Conservation (phyloP, 208 protist species). For the Wallacemonas sp. region DNA sequence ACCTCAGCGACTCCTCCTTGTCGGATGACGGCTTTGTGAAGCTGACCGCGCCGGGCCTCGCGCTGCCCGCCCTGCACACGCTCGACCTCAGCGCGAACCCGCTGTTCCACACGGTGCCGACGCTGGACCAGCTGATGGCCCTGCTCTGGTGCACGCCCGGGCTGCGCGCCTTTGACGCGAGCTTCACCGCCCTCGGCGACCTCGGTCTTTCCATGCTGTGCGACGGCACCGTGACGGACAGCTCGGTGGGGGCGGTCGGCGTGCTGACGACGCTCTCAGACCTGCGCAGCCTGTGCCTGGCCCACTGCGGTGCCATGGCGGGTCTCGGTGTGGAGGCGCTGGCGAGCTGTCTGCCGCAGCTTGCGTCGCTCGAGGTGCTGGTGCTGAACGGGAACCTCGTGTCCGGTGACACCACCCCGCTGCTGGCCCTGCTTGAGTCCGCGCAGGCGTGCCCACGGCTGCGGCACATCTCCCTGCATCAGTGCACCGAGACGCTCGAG, state of each 20-base stretch:
- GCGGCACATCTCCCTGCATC: slow-evolving; percentile 6
- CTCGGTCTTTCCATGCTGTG: slow-evolving; percentile 67
- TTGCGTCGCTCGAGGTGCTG: slow-evolving; percentile 41
- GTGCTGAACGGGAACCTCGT: slow-evolving; percentile 55
- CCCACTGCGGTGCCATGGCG: slow-evolving; percentile 39
- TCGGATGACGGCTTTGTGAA: slow-evolving; percentile 34
- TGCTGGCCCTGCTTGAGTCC: neutral
- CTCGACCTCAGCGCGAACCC: slow-evolving; percentile 67
- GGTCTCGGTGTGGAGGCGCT: slow-evolving; percentile 68
- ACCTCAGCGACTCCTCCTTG: slow-evolving; percentile 56
- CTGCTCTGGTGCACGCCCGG: slow-evolving; percentile 33
- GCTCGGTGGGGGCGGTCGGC: slow-evolving; percentile 17
- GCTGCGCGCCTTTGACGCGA: slow-evolving; percentile 58
- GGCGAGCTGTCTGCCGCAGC: slow-evolving; percentile 36
- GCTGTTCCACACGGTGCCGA: slow-evolving; percentile 40
- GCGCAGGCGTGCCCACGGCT: slow-evolving; percentile 1
- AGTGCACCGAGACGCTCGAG: neutral
- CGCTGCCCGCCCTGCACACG: slow-evolving; percentile 36
- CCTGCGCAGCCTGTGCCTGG: slow-evolving; percentile 50
- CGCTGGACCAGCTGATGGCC: slow-evolving; percentile 42
- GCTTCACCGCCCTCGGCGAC: slow-evolving; percentile 68
- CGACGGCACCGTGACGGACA: slow-evolving; percentile 36
- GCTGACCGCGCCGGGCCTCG: slow-evolving; percentile 21
- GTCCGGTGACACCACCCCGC: neutral
- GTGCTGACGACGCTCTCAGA: slow-evolving; percentile 38